Conservation (phyloP, 2,329 filamentous ascomycete species). For the Didymella exigua region DNA sequence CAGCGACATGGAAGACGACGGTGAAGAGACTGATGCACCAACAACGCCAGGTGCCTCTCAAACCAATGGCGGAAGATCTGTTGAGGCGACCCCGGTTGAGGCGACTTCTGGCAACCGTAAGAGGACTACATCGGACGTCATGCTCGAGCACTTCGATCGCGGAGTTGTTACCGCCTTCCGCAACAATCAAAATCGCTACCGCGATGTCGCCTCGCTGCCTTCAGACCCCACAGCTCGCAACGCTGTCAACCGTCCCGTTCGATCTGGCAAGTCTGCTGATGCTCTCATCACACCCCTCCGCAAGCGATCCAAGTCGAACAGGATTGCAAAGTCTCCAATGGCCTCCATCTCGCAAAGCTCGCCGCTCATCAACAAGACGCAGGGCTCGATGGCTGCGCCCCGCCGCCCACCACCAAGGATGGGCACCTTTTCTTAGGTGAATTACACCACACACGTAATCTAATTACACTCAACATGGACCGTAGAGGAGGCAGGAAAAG, state of each 20-base stretch:
- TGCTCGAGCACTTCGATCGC: constrained; percentile 56
- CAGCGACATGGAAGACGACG: constrained; percentile 44
- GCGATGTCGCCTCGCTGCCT: constrained; percentile 46
- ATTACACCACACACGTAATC: constrained; percentile 3
- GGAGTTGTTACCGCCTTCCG: constrained; percentile 53
- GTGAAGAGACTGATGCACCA: constrained; percentile 45
- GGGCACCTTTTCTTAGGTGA: constrained; percentile 43
- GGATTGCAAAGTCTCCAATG: constrained; percentile 31
- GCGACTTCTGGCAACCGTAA: constrained; percentile 35
- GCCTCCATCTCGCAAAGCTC: constrained; percentile 30
- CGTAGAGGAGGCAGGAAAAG: constrained; percentile 11
- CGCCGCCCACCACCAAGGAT: constrained; percentile 39
- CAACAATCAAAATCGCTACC: constrained; percentile 48
- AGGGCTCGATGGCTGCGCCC: constrained; percentile 35
- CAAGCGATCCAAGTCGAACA: constrained; percentile 42
- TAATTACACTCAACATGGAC: constrained; percentile 6
- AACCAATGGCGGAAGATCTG: constrained; percentile 40
- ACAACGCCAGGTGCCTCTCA: constrained; percentile 45
- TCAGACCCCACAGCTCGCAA: constrained; percentile 45
- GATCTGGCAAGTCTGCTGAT: constrained; percentile 48
- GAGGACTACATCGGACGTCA: constrained; percentile 42
- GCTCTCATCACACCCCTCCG: constrained; percentile 48
- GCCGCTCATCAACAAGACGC: constrained; percentile 39
- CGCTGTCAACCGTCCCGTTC: constrained; percentile 45
- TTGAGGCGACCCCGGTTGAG: constrained; percentile 27